Evolutionary conservation across 495 filamentous ascomycete species (phyloP), one percentile per base, ranked within the genome.

Genomic region (Xylaria castorea): DNA sequence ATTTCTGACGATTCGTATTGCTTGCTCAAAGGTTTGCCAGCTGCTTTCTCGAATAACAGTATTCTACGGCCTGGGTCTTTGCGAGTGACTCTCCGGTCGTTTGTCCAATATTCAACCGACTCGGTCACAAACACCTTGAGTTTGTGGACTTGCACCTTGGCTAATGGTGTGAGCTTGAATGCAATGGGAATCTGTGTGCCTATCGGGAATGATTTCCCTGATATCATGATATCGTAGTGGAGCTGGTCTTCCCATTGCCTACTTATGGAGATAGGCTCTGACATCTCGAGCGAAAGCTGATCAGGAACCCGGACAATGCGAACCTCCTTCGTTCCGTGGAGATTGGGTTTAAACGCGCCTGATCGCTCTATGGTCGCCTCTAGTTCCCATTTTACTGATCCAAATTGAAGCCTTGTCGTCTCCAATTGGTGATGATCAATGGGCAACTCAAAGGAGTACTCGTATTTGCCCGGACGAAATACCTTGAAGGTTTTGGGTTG

Each of bases 151-250:
- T 97, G 94, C 16, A 98, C 95, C 82, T 99, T 99, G 44, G 96
- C 96, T 25, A 99, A 82, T 1, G 96, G 96, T 2, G 95, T 99
- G 70, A 99, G 86, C 77, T 97, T 98, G 86, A 99, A 98, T 2
- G 97, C 96, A 71, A 99, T 97, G 18, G 96, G 96, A 32, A 99
- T 94, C 76, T 94, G 94, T 4, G 92, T 87, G 25, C 97, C 97
- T 18, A 99, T 86, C 4, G 96, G 94, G 76, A 99, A 99, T 2
- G 95, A 97, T 89, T 99, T 99, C 65, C 97, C 96, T 4, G 95
- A 98, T 72, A 99, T 97, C 75, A 98, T 93, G 72, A 99, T 99
- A 76, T 99, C 96, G 81, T 99, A 99, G 76, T 98, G 95, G 42
- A 99, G 87, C 77, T 99, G 96, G 77, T 99, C 97, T 77, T 99